Conservation (phyloP, 768 basidiomycete genomes). For the Pleurotus salmoneostramineus region DNA sequence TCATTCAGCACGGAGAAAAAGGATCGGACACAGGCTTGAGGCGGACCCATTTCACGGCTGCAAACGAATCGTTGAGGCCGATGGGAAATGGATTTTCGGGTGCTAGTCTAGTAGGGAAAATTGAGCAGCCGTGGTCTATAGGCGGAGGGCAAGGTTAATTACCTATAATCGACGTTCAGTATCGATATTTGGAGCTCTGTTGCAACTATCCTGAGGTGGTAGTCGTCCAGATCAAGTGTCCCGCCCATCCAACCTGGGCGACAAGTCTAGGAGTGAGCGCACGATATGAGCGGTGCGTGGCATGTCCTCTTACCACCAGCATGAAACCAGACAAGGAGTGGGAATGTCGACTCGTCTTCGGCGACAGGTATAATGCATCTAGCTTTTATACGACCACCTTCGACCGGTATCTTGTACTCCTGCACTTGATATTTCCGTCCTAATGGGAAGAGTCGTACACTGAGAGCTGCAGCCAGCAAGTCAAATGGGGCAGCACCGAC, state of each 20-base stretch:
- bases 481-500: not conserved
- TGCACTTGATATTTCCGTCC: not conserved
- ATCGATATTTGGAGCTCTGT: conserved; percentile 14
- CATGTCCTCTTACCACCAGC: conserved; percentile 5
- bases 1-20: not conserved
- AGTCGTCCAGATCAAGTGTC: conserved; percentile 14
- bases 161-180: conserved; percentile 14
- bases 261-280: not conserved
- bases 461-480: not conserved
- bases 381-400: not conserved
- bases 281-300: too few relatives aligned
- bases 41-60: conserved; percentile 20
- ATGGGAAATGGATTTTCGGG: conserved; percentile 20
- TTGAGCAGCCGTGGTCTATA: not conserved
- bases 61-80: conserved; percentile 16
- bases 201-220: conserved; percentile 10
- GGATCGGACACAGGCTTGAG: conserved; percentile 6
- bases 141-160: not conserved
- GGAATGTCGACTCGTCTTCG: not conserved
- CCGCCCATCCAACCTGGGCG: conserved; percentile 5
- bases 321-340: conserved; percentile 8
- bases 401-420: not conserved
- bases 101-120: conserved; percentile 12
- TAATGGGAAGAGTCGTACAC: not conserved
- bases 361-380: conserved; percentile 7